phyloP scores from a whole-genome alignment of 202 grass and related monocot genomes.

The Hordeum pubiflorum region DNA sequence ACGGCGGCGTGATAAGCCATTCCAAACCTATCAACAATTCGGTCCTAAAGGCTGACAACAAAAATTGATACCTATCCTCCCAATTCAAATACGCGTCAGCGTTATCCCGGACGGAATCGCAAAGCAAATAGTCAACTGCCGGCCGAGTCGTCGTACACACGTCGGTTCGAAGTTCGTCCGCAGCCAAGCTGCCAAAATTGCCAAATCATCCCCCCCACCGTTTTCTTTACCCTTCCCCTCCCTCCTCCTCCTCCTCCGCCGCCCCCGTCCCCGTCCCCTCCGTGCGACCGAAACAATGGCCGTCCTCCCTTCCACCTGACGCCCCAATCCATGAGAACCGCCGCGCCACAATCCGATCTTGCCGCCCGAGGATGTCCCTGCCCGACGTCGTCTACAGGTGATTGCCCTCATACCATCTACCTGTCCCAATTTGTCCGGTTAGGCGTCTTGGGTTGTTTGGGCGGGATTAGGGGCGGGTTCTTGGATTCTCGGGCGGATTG shows the following conservation, averaged over 20 bases:
- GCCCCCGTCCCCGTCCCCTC: neutral
- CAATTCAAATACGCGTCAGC: neutral
- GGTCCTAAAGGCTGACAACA: too few relatives aligned
- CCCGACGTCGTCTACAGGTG: constrained; percentile 61
- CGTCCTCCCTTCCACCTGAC: neutral
- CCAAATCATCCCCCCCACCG: constrained; percentile 15
- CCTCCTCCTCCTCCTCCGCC: neutral
- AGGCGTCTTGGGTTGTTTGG: neutral
- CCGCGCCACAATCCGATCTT: constrained; percentile 25
- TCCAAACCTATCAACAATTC: too few relatives aligned
- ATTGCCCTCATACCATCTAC: neutral
- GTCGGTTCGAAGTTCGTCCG: constrained; percentile 17
- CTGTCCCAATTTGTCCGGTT: neutral
- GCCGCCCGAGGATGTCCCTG: constrained; percentile 59
- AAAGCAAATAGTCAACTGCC: neutral
- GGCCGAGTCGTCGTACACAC: constrained; percentile 4
- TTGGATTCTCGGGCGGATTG: neutral
- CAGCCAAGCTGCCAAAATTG: constrained; percentile 28
- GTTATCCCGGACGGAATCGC: neutral
- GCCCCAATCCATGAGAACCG: constrained; percentile 39
- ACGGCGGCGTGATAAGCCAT: too few relatives aligned
- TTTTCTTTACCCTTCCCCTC: neutral
- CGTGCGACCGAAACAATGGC: constrained; percentile 8
- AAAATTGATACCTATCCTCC: too few relatives aligned
- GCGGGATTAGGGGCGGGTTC: neutral